Percentiles rank a stretch among this genome's conserved stretches.
Evolutionary conservation across 2,329 filamentous ascomycete species (phyloP).

Genomic region (Teratosphaeria nubilosa): DNA sequence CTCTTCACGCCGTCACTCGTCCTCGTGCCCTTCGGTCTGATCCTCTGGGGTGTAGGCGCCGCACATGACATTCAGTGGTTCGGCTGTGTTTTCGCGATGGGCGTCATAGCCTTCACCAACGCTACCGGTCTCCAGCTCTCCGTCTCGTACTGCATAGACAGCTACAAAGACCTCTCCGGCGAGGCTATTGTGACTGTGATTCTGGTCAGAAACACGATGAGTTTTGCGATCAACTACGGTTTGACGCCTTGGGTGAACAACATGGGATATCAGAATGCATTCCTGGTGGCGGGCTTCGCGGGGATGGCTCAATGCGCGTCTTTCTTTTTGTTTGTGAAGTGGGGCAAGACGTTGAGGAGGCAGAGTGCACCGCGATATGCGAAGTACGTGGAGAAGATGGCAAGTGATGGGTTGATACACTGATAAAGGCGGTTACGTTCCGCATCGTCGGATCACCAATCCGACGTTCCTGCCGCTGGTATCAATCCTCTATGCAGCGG

Average conservation of each 20-base stretch:
- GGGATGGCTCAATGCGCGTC: conserved; percentile 32
- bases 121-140: conserved; percentile 31
- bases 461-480: not conserved
- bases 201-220: conserved; percentile 39
- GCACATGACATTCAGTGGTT: conserved; percentile 39
- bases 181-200: conserved; percentile 39
- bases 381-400: conserved; percentile 28
- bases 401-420: conserved; percentile 15
- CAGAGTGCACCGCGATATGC: conserved; percentile 30
- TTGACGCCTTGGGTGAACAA: conserved; percentile 36
- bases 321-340: conserved; percentile 38
- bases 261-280: conserved; percentile 35
- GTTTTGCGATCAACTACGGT: conserved; percentile 40
- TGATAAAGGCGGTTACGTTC: too few species aligned
- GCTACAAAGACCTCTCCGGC: conserved; percentile 35
- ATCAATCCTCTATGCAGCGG: too few species aligned
- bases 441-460: too few species aligned
- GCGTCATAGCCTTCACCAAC: conserved; percentile 35
- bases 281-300: conserved; percentile 34
- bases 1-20: conserved; percentile 32
- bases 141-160: conserved; percentile 36
- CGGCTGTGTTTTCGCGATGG: conserved; percentile 37
- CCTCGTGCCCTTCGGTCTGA: conserved; percentile 34
- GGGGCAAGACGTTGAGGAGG: conserved; percentile 36
- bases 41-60: conserved; percentile 44